These are phyloP conservation scores for Mycena chlorophos DNA, from an alignment of 768 basidiomycete species.

Conservation along the genomic window DNA sequence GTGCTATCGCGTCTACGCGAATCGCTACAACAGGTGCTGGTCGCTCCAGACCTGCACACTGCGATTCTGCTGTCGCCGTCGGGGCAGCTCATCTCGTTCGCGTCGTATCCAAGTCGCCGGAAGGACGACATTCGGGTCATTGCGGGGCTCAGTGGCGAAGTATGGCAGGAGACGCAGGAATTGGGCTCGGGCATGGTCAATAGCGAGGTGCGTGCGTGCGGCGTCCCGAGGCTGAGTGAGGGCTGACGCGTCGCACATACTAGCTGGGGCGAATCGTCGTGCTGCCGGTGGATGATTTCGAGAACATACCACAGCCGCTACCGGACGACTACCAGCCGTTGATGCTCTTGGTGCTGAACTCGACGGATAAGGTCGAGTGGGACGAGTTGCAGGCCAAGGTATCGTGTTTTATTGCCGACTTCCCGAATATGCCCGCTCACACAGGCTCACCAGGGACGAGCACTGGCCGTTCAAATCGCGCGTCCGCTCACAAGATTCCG, in stretches of 20 bases:
- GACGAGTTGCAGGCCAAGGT: constrained; percentile 65
- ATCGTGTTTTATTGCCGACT: constrained; percentile 19
- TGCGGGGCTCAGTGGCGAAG: constrained; percentile 70
- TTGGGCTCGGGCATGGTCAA: constrained; percentile 72
- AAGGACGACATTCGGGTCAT: constrained; percentile 77
- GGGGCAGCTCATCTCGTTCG: constrained; percentile 73
- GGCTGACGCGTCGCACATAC: neutral
- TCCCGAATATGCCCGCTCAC: constrained; percentile 9
- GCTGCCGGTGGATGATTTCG: constrained; percentile 54
- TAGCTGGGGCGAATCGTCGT: constrained; percentile 75
- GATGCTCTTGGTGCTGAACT: constrained; percentile 70
- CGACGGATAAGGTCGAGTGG: constrained; percentile 63
- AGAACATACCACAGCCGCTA: constrained; percentile 23
- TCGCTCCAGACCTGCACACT: constrained; percentile 64
- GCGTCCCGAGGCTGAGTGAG: neutral
- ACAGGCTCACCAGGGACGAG: constrained; percentile 36
- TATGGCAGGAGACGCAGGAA: constrained; percentile 75
- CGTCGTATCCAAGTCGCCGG: constrained; percentile 51
- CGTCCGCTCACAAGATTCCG: constrained; percentile 46
- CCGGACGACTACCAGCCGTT: constrained; percentile 48
- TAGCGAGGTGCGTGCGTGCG: constrained; percentile 58
- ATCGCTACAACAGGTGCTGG: constrained; percentile 62
- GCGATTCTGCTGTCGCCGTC: constrained; percentile 69
- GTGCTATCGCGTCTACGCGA: constrained; percentile 67
- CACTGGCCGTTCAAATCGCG: constrained; percentile 45